Conservation (phyloP, 2,329 filamentous ascomycete genomes). For the Hirsutella minnesotensis region DNA sequence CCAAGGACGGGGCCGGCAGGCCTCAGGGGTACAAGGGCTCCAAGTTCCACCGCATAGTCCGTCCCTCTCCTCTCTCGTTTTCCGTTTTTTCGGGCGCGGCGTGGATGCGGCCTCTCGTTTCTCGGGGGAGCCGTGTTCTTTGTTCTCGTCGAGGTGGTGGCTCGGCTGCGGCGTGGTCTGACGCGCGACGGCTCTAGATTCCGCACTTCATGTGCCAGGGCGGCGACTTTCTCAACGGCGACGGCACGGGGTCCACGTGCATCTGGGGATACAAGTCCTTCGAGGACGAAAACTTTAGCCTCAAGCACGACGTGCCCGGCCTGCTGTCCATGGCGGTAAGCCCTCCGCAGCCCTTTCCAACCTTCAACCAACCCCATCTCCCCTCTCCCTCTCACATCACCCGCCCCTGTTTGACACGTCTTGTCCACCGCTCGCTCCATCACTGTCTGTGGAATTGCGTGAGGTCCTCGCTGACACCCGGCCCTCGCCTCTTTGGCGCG, state of each 20-base stretch:
- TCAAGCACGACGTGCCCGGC: constrained; percentile 69
- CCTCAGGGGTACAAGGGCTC: constrained; percentile 90
- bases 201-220: constrained; percentile 97
- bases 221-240: constrained; percentile 87
- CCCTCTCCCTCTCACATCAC: neutral
- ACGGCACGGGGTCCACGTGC: constrained; percentile 77
- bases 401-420: no score
- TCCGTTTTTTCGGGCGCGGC: no score
- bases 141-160: no score
- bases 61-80: constrained; percentile 16
- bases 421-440: no score
- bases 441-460: no score
- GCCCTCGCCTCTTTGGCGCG: neutral
- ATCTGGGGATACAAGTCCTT: constrained; percentile 84
- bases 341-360: no score
- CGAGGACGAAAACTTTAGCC: constrained; percentile 76
- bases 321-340: constrained; percentile 87
- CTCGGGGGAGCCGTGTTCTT: no score
- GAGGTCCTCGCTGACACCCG: neutral
- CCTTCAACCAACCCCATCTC: constrained; percentile 12
- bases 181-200: no score
- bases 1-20: constrained; percentile 61
- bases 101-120: no score
- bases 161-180: no score
- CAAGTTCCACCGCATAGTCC: constrained; percentile 87